phyloP scores from a whole-genome alignment of 2,329 filamentous ascomycete species.

The Penicillium fuscoglaucum region DNA sequence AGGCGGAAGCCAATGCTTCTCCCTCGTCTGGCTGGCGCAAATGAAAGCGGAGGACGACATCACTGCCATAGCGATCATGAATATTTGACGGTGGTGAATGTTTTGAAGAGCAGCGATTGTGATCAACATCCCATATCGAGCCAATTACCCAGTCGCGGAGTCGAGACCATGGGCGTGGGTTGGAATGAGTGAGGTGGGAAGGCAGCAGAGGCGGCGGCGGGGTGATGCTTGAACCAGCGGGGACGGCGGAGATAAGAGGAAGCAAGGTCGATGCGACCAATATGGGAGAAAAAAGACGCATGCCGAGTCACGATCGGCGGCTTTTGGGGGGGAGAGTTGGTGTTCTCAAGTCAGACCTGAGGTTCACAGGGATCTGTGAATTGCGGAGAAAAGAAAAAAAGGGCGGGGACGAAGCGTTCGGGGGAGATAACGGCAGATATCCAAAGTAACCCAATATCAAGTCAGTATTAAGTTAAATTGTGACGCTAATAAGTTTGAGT shows the following conservation, averaged over 20 bases:
- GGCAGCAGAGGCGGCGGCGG: conserved; percentile 35
- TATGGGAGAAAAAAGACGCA: conserved; percentile 15
- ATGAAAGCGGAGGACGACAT: conserved; percentile 89
- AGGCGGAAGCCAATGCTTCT: conserved; percentile 68
- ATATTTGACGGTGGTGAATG: conserved; percentile 40
- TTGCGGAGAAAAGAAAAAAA: conserved; percentile 2
- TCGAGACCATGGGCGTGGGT: conserved; percentile 39
- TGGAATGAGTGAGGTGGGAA: conserved; percentile 30
- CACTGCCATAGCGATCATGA: conserved; percentile 64
- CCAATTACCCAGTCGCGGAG: conserved; percentile 47
- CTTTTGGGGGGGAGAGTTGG: conserved; percentile 6
- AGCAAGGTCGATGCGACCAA: conserved; percentile 22
- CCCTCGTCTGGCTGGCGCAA: conserved; percentile 69
- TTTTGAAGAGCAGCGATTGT: conserved; percentile 26
- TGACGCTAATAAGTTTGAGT: neutral
- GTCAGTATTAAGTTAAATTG: neutral
- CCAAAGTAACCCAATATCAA: too few species aligned
- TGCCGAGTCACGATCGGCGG: neutral
- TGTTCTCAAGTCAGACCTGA: neutral
- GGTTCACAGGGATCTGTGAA: conserved; percentile 6
- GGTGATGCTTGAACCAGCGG: conserved; percentile 40
- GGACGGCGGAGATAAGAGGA: conserved; percentile 32
- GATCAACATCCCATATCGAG: conserved; percentile 43
- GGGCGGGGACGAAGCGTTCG: neutral
- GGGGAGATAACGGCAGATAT: neutral